Base-by-base conservation (phyloP, 2,329 filamentous ascomycete genomes). In the Amauroascus verrucosus region DNA sequence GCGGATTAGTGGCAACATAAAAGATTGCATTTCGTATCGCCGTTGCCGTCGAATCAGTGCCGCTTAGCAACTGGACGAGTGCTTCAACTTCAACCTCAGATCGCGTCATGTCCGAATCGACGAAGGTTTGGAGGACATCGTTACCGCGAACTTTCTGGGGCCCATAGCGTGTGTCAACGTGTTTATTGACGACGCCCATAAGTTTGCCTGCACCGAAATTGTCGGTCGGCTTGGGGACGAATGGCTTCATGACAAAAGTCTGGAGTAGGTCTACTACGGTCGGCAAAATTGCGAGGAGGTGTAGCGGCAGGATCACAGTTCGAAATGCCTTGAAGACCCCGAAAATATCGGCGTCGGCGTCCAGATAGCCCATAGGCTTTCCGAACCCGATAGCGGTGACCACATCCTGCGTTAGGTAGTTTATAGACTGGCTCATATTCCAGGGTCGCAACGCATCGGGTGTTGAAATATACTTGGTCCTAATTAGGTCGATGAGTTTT, bases 381-480 rank as follows among this genome's bases (percentile, higher is more conserved):
- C 78, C 78, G 43, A 80, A 75, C 0, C 75, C 75, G 3, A 82
- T 61, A 41, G 73, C 71, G 32, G 72, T 76, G 57, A 82, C 78
- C 37, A 79, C 73, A 54, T 82, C 79, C 3, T 81, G 65, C 0
- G 77, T 78, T 52, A 81, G 75, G 65, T 71, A 80, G 40, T 78
- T 75, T 2, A 72, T 69, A 56, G 77, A 76, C 5, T 65, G 64
- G 2, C 70, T 73, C 49, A 76, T 61, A 54, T 80, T 76, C 59
- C 79, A 58, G 1, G 65, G 62, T 6, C 58, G 53, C 7, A 63
- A 32, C 14, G 54, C 50, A 14, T 46, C 64, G 32, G 65, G 62
- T 13, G 57, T 66, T 3, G 65, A 67, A 3, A 72, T 64, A 35
- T 76, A 74, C 57, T 75, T 76, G n/a, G 57, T 60, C 54, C 73